These are phyloP conservation scores for Aquilaria malaccensis DNA, from an alignment of 345 rosid genomes.

Conservation along the genomic window DNA sequence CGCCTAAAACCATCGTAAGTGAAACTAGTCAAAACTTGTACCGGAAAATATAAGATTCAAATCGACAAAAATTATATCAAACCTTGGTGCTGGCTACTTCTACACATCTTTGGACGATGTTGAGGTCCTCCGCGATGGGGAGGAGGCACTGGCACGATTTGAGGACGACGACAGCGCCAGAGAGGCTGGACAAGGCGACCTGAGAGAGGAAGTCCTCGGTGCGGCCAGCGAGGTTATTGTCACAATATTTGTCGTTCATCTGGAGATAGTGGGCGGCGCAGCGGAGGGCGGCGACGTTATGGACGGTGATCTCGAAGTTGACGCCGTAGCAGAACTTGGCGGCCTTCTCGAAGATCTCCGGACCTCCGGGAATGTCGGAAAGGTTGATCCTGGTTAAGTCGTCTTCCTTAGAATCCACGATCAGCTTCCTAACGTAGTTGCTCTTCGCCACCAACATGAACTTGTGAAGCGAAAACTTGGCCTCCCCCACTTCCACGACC, in stretches of 20 bases:
- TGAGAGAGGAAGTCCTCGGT: slow-evolving; percentile 83
- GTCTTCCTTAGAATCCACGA: slow-evolving; percentile 57
- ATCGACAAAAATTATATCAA: background rate
- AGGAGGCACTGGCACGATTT: slow-evolving; percentile 80
- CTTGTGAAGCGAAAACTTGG: slow-evolving; percentile 86
- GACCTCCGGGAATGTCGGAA: slow-evolving; percentile 86
- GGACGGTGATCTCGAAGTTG: slow-evolving; percentile 91
- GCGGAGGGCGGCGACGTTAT: slow-evolving; percentile 84
- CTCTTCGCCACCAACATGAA: slow-evolving; percentile 92
- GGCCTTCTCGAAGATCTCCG: slow-evolving; percentile 85
- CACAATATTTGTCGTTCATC: slow-evolving; percentile 74
- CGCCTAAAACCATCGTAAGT: slow-evolving; percentile 25
- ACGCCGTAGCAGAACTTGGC: slow-evolving; percentile 94
- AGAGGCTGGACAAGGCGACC: slow-evolving; percentile 77
- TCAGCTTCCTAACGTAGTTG: slow-evolving; percentile 71
- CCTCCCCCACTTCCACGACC: slow-evolving; percentile 66
- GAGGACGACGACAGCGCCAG: slow-evolving; percentile 75
- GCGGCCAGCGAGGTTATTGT: slow-evolving; percentile 67
- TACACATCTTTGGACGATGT: slow-evolving; percentile 62
- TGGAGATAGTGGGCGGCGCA: slow-evolving; percentile 88
- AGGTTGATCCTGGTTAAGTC: slow-evolving; percentile 57
- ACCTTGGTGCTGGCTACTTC: slow-evolving; percentile 63
- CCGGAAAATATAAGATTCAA: background rate
- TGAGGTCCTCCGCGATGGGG: slow-evolving; percentile 65
- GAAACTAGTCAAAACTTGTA: background rate